Conservation (phyloP, 495 filamentous ascomycete genomes). For the Penicillium desertorum region DNA sequence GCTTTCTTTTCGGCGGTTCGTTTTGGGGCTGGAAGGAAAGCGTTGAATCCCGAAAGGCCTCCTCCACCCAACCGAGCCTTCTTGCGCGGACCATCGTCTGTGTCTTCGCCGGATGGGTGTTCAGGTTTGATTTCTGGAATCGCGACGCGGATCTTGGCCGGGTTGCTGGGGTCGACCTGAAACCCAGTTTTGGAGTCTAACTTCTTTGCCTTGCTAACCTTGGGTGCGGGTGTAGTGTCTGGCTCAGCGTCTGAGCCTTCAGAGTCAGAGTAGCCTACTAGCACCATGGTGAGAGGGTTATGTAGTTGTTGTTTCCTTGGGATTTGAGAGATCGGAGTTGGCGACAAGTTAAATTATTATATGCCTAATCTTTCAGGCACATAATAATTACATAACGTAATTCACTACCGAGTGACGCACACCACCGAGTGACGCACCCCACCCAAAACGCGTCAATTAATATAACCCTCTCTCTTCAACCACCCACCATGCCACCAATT, state of each 20-base stretch:
- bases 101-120: constrained; percentile 36
- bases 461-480: no score
- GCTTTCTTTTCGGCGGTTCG: constrained; percentile 43
- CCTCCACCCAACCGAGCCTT: constrained; percentile 58
- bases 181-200: constrained; percentile 61
- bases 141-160: constrained; percentile 77
- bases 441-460: no score
- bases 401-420: no score
- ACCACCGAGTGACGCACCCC: no score
- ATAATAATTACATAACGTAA: not conserved
- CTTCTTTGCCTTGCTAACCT: constrained; percentile 41
- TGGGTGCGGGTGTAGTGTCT: constrained; percentile 29
- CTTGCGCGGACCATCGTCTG: constrained; percentile 65
- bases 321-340: not conserved
- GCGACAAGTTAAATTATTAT: not conserved
- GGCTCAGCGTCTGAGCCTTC: constrained; percentile 68
- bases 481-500: no score
- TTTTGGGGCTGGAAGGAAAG: constrained; percentile 86
- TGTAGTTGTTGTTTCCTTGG: not conserved
- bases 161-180: constrained; percentile 68
- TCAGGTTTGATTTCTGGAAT: constrained; percentile 57
- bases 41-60: constrained; percentile 75
- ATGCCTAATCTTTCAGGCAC: not conserved
- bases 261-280: constrained; percentile 84
- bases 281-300: constrained; percentile 52